Evolutionary conservation across 2,329 filamentous ascomycete species (phyloP), one percentile per base, ranked within the genome.

Genomic region (Thielaviopsis musarum): DNA sequence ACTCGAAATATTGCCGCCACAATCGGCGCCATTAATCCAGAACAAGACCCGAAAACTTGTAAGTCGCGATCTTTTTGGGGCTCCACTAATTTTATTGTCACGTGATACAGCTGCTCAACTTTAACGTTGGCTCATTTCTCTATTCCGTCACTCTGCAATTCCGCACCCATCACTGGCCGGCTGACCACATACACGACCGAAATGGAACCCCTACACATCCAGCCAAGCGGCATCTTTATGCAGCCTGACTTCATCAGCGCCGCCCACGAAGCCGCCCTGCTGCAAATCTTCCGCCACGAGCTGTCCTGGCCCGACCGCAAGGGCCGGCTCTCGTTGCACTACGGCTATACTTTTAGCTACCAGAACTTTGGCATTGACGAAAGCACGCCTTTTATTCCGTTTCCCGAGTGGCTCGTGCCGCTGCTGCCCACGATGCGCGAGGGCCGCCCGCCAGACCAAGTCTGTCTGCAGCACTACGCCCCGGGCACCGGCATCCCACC

Each of bases 381-480:
- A 0, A 68, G 73, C 9, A 73, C 74, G 0, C 75, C 77, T 0
- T 79, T 74, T 64, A 74, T 71, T 52, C 70, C 73, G 0, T 80
- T 80, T 26, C 78, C 78, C 0, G 70, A 68, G 1, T 80, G 77
- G 77, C 69, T 81, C 0, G 61, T 67, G 2, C 74, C 76, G 0
- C 68, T 80, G 1, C 69, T 80, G 3, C 74, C 77, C 0, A 67
- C 65, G 2, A 67, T 70, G 0, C 21, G 24, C 51, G 76, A 77
- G 60, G 63, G 63, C 1, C 70, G 74, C 0, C 71, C 70, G 0
- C 77, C 78, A 0, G 78, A 81, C 57, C 80, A 82, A 65, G 78
- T 82, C 63, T 82, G 78, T 63, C 69, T 81, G 17, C 79, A 82
- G 67, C 75, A 81, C 65, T 83, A 83, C 65, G 76, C 80, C 0